These are phyloP conservation scores for Ophiocordyceps unilateralis DNA, from an alignment of 2,329 filamentous ascomycete species.

Conservation along the genomic window DNA sequence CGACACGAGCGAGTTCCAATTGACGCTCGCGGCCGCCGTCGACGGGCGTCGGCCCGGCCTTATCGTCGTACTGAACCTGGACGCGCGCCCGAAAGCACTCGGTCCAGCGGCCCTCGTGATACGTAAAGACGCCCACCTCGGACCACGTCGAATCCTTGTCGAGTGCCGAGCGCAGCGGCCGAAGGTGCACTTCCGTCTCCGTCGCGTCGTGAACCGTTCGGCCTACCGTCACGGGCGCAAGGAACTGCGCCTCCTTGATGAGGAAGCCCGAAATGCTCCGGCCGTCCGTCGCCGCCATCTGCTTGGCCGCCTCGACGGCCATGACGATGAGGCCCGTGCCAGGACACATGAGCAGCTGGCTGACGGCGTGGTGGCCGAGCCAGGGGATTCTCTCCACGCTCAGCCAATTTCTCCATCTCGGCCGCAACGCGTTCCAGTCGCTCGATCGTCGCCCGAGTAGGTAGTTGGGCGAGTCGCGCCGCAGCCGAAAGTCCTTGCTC, in stretches of 20 bases:
- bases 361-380: slow-evolving; percentile 25
- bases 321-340: slow-evolving; percentile 19
- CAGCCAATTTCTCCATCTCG: slow-evolving; percentile 8
- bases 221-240: slow-evolving; percentile 4
- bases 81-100: slow-evolving; percentile 1
- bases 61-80: slow-evolving; percentile 1
- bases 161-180: background rate
- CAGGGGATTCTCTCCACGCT: slow-evolving; percentile 15
- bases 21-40: background rate
- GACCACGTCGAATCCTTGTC: slow-evolving; percentile 1
- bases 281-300: slow-evolving; percentile 5
- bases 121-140: slow-evolving; percentile 2
- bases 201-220: background rate
- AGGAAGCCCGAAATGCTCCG: slow-evolving; percentile 13
- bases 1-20: background rate
- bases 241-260: slow-evolving; percentile 13
- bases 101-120: background rate
- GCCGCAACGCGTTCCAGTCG: slow-evolving; percentile 5
- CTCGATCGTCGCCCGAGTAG: slow-evolving; percentile 6
- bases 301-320: slow-evolving; percentile 8
- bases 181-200: slow-evolving; percentile 1
- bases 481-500: slow-evolving; percentile 2
- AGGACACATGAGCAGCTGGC: slow-evolving; percentile 23
- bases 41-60: background rate
- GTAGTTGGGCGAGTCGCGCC: slow-evolving; percentile 1